Conservation (phyloP, 2,329 filamentous ascomycete species). For the Alternaria burnsii region DNA sequence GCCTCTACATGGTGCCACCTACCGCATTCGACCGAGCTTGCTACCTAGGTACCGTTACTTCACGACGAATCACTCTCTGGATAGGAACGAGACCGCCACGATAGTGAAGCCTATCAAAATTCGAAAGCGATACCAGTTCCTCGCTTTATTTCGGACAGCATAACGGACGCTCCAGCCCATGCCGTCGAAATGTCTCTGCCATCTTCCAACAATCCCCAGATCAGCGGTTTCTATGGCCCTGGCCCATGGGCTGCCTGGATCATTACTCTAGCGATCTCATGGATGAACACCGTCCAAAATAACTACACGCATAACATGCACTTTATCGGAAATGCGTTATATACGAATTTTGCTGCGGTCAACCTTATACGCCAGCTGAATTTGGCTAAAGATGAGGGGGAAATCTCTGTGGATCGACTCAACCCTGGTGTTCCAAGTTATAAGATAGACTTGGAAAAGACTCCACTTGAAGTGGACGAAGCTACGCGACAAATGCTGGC, state of each 20-base stretch:
- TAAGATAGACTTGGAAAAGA: too few relatives aligned
- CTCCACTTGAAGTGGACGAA: too few relatives aligned
- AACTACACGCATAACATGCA: neutral
- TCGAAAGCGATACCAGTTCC: too few relatives aligned
- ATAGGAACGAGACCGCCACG: neutral
- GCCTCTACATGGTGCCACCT: too few relatives aligned
- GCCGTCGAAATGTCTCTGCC: too few relatives aligned
- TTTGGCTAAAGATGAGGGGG: too few relatives aligned
- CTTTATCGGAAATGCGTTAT: neutral
- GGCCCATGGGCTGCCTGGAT: neutral
- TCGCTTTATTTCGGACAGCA: too few relatives aligned
- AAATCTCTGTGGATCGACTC: too few relatives aligned
- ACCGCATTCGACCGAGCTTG: too few relatives aligned
- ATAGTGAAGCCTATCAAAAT: fast-evolving
- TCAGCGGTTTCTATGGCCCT: neutral
- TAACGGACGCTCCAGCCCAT: too few relatives aligned
- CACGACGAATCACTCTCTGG: neutral
- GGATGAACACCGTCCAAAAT: neutral
- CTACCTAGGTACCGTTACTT: neutral
- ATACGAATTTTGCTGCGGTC: neutral
- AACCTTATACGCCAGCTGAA: neutral
- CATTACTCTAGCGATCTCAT: neutral
- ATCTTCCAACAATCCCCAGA: neutral
- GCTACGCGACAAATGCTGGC: too few relatives aligned
- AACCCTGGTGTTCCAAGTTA: too few relatives aligned